Base-by-base conservation (phyloP, 208 protist species). In the Blastocrithidia nonstop region DNA sequence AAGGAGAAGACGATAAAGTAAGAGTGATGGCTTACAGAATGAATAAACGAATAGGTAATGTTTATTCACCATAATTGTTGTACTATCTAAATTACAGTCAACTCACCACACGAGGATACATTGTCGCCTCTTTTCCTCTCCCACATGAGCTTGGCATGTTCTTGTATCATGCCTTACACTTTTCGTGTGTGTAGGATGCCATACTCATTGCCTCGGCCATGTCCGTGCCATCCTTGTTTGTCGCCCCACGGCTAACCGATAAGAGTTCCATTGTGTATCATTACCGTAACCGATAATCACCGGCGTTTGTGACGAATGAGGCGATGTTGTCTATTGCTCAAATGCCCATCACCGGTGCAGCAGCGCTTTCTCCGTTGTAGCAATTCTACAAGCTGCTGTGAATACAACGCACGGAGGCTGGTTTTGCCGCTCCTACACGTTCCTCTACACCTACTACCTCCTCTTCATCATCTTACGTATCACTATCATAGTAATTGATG, bases 201-300 rank as follows among this genome's bases (percentile, higher is more conserved):
- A 9, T 89, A 17, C 51, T 89, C 21, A 36, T 86, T 22, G 80
- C 72, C 15, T 80, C 68, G 32, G 80, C 70, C 24, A 86, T 83
- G 75, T 58, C 75, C 2, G 72, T 85, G 8, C 80, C 73, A 4
- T 45, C 57, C 4, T 52, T 89, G 4, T 57, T 80, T 45, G 32
- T 60, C n/a, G 20, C 53, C 16, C 68, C 70, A 15, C 59, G 59
- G 15, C 26, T 61, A 41, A 45, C 45, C 11, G 25, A 42, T 4
- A 20, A 25, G 36, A 66, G 53, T 35, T 8, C 33, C 3, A 3
- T 66, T 9, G 40, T 28, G 38, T 9, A 9, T 6, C 42, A 27
- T 13, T 0, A 9, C 29, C 50, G 53, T 3, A 25, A 27, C n/a
- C 5, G 29, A n/a, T 32, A 6, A 48, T 33, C 1, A 27, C 27